These are phyloP conservation scores for Debaryomyces castellii DNA, from an alignment of 805 yeast genomes.

Conservation along the genomic window DNA sequence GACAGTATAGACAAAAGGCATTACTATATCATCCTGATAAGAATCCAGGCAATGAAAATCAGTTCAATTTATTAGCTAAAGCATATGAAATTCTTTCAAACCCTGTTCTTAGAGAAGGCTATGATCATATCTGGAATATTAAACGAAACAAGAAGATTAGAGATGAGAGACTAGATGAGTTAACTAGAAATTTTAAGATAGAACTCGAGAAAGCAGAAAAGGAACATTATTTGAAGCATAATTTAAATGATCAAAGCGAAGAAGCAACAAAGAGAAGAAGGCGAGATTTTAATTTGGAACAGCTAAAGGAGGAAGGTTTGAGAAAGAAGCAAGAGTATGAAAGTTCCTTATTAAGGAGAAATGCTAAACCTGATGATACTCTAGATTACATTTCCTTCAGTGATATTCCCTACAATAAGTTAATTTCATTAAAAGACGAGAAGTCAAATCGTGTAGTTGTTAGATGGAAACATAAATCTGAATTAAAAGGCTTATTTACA, in stretches of 20 bases:
- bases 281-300: constrained; percentile 11
- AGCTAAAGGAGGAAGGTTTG: constrained; percentile 28
- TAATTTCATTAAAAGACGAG: not conserved
- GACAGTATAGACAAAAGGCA: constrained; percentile 34
- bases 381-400: constrained; percentile 16
- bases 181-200: constrained; percentile 25
- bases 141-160: constrained; percentile 10
- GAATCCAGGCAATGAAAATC: constrained; percentile 25
- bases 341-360: constrained; percentile 10
- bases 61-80: constrained; percentile 30
- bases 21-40: constrained; percentile 43
- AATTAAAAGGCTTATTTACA: constrained; percentile 29
- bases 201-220: constrained; percentile 26
- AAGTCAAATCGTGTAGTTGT: constrained; percentile 23
- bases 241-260: constrained; percentile 4
- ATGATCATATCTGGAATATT: constrained; percentile 27
- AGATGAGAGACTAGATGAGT: constrained; percentile 16
- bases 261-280: constrained; percentile 3
- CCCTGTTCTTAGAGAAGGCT: constrained; percentile 21
- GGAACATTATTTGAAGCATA: constrained; percentile 10
- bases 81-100: constrained; percentile 32
- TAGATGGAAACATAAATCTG: constrained; percentile 47
- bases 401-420: constrained; percentile 14
- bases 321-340: constrained; percentile 24
- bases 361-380: not conserved